These are phyloP conservation scores for Brassica rapa DNA, from an alignment of 345 rosid genomes.

Conservation along the genomic window DNA sequence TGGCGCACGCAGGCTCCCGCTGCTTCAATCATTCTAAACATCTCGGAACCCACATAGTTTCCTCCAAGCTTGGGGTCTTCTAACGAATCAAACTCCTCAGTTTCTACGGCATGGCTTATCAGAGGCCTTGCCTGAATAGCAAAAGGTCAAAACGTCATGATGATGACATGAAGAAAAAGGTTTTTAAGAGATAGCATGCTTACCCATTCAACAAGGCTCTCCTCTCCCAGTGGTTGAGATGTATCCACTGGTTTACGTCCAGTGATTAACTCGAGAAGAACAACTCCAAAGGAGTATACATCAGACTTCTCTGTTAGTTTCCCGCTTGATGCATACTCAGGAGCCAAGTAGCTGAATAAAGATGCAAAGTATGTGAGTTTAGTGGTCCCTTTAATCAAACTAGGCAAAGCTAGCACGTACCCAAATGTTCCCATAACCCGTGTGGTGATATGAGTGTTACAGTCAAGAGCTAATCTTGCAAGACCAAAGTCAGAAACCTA, in stretches of 20 bases:
- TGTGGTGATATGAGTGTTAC: conserved; percentile 84
- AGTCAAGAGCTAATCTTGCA: conserved; percentile 87
- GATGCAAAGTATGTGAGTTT: neutral
- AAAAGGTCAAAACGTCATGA: neutral
- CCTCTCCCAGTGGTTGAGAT: conserved; percentile 87
- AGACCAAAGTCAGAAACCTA: conserved; percentile 99
- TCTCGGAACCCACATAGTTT: conserved; percentile 63
- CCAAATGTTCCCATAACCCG: conserved; percentile 98
- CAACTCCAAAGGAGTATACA: conserved; percentile 91
- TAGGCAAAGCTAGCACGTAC: conserved; percentile 42
- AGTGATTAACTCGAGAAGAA: conserved; percentile 89
- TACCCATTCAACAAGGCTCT: conserved; percentile 99
- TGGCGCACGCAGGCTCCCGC: conserved; percentile 94
- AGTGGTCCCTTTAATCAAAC: neutral
- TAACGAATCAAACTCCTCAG: conserved; percentile 60
- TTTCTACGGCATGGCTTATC: conserved; percentile 70
- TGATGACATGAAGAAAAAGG: neutral
- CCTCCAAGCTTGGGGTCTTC: conserved; percentile 81
- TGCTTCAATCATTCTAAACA: conserved; percentile 88
- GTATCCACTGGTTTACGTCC: conserved; percentile 93
- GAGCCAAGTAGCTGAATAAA: conserved; percentile 84
- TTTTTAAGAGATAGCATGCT: neutral
- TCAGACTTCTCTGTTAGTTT: conserved; percentile 49
- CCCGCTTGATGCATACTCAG: conserved; percentile 97
- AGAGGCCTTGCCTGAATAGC: conserved; percentile 76